Base-by-base conservation (phyloP, 1,139 yeast genomes). In the Yamadazyma sp. region DNA sequence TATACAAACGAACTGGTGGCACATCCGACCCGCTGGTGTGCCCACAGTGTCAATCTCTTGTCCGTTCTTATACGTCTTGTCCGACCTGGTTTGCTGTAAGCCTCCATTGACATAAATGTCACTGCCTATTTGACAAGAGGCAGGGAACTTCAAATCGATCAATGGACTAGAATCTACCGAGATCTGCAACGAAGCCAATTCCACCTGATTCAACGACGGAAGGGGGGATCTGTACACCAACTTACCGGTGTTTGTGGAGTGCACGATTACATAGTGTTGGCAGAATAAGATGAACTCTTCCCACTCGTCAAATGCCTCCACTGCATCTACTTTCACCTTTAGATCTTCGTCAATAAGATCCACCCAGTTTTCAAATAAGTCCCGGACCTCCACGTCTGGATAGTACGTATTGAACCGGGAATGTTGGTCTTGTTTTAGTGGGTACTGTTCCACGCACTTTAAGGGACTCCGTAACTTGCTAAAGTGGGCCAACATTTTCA, bases 241-340 rank as follows among this genome's bases (percentile, higher is more conserved):
- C 15, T 38, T 33, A 4, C 38, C 50, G 33, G 43, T 43, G 51
- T 76, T 79, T 1, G 81, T 70, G 1, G 89, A 87, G 57, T 84
- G 89, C 3, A 82, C 66, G 24, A 84, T 67, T 28, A 82, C 68
- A 53, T 86, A 86, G 54, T 86, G 94, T 50, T 85, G 94, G 46
- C 89, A 80, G 53, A 85, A 86, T 13, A 84, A 57, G 21, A 82
- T 73, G 47, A 86, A 86, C 56, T 86, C 95, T 57, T 86, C 95
- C 80, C 86, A 76, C 59, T 86, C 95, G 54, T 86, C 95, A 58
- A 86, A 86, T 7, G 76, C 76, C 55, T 86, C 95, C 20, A 47
- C 70, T 2, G 56, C 40, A 11, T 67, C 69, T 13, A 86, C 73
- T 35, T 61, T 58, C 0, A 45, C 31, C 50, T 75, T 78, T n/a